These are phyloP conservation scores for Carex cristatella DNA, from an alignment of 176 grass and related monocot genomes.

Conservation along the genomic window DNA sequence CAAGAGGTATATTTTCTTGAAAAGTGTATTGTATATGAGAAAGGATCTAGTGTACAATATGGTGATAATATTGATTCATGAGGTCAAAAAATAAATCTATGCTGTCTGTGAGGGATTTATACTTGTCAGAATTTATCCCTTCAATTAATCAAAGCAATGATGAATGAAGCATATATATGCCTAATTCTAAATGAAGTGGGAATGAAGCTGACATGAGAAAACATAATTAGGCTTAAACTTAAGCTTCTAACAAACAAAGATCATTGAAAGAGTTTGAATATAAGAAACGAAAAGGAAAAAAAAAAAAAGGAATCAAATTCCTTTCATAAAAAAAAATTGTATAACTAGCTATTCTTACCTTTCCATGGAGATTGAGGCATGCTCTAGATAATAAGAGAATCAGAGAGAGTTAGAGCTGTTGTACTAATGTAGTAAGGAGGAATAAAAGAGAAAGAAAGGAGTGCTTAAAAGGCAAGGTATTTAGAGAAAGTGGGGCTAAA, in stretches of 20 bases:
- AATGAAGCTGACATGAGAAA: not conserved
- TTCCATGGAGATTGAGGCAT: constrained; percentile 91
- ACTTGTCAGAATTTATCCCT: not conserved
- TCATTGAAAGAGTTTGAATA: not conserved
- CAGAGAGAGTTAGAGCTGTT: constrained; percentile 34
- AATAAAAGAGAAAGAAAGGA: constrained; percentile 47
- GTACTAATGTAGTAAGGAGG: constrained; percentile 31
- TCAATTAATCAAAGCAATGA: not conserved
- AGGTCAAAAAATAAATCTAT: not conserved
- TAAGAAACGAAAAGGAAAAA: not conserved
- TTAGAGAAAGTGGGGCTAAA: constrained; percentile 49
- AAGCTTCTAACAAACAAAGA: not conserved
- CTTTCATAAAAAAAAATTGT: not conserved
- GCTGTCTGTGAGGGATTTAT: not conserved
- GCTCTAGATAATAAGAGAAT: constrained; percentile 31
- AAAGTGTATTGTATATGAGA: not conserved
- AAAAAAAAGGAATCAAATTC: not conserved
- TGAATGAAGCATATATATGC: not conserved
- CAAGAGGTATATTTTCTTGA: not conserved
- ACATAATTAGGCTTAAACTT: not conserved
- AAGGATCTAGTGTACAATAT: not conserved
- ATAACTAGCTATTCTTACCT: constrained; percentile 34
- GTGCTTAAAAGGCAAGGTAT: constrained; percentile 95
- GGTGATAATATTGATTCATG: not conserved
- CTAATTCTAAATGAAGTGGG: not conserved